Evolutionary conservation across 2,329 filamentous ascomycete species (phyloP), one percentile per base, ranked within the genome.

Genomic region (Harringtonia lauricola): DNA sequence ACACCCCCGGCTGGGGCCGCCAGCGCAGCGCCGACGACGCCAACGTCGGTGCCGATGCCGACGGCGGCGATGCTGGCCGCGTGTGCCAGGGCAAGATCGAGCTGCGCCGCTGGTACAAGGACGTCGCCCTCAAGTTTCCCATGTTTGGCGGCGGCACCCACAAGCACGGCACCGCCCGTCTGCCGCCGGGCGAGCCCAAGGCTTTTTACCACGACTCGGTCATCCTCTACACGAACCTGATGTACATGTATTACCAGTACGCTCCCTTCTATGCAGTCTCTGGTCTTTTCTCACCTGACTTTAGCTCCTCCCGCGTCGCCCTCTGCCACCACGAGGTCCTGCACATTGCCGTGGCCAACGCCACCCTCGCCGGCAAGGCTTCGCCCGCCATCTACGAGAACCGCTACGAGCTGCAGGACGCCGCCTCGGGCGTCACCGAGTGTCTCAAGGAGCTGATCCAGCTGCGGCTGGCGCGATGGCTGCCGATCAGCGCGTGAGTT

Each of bases 281-380:
- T 24, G 9, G n/a, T 6, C 29, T 12, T 19, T 12, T 13, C 31
- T 40, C 24, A 36, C 24, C 15, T 22, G 4, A 10, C 18, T 8
- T 9, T 17, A 47, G 45, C 41, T 49, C 49, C 19, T 43, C 49
- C 15, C 47, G 48, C 18, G 49, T 51, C 4, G 49, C 49, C 3
- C 46, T 51, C 26, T 49, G 49, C 36, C 49, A 51, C 19, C 47
- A 51, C 37, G 49, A 50, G 37, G 42, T 49, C 19, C 46, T 51
- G 9, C 49, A 69, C 17, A 54, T 67, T 3, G 66, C 64, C n/a
- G 61, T 66, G 19, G 57, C 60, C 5, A 60, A 61, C 47, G 59
- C 63, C 34, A 53, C 62, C 38, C 55, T 58, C 19, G 51, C 56
- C 41, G 47, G 52, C 24, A 57, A 10, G n/a, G 18, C 21, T 37